Evolutionary conservation across 805 yeast species (phyloP).

Genomic region (Cyberlindnera saturnus): DNA sequence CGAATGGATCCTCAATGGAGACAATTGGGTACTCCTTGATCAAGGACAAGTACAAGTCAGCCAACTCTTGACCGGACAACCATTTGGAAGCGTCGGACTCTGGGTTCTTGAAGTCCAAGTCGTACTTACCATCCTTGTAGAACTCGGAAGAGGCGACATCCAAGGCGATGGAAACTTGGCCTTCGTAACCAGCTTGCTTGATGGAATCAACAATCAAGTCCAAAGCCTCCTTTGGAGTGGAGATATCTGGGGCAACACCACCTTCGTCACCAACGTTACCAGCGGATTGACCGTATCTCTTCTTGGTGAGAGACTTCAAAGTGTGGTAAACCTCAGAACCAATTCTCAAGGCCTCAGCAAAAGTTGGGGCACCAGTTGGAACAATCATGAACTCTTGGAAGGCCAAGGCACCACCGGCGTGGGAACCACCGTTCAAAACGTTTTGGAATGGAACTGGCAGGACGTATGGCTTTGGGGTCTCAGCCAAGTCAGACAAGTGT

Average conservation of each 20-base stretch:
- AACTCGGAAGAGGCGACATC: constrained; percentile 98
- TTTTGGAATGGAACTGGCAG: constrained; percentile 99
- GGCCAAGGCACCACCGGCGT: constrained; percentile 99
- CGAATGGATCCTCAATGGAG: constrained; percentile 98
- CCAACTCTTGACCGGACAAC: constrained; percentile 85
- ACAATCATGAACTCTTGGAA: constrained; percentile 99
- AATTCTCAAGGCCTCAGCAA: constrained; percentile 93
- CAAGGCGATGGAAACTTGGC: constrained; percentile 85
- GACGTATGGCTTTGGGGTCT: constrained; percentile 75
- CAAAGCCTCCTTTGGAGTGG: constrained; percentile 93
- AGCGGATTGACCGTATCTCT: constrained; percentile 95
- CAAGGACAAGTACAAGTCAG: constrained; percentile 74
- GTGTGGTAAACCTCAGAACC: constrained; percentile 98
- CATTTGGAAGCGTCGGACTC: constrained; percentile 84
- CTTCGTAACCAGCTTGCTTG: constrained; percentile 91
- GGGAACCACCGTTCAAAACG: constrained; percentile 99
- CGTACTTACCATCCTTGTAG: constrained; percentile 95
- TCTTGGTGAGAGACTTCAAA: constrained; percentile 88
- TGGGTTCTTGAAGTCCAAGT: constrained; percentile 98
- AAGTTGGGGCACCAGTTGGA: constrained; percentile 84
- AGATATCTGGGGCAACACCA: constrained; percentile 99
- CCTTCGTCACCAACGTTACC: constrained; percentile 99
- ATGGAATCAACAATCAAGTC: constrained; percentile 90
- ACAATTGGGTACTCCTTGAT: constrained; percentile 93
- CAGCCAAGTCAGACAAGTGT: constrained; percentile 78